Evolutionary conservation across 2,329 filamentous ascomycete species (phyloP).

Genomic region (Claviceps sp.): DNA sequence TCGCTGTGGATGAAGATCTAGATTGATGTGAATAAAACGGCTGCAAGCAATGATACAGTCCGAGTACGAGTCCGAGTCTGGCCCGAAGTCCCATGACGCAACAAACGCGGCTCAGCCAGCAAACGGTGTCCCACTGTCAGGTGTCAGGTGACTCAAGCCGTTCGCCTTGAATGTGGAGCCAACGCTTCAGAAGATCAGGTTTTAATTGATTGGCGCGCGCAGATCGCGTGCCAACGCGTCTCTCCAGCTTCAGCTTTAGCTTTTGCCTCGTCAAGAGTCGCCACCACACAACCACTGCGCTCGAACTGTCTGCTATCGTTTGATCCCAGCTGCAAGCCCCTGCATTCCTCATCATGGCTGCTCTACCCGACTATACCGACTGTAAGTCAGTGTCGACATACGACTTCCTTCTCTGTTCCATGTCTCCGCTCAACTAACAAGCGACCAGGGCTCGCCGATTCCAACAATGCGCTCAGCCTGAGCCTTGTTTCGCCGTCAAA

Average conservation of each 20-base stretch:
- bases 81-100: slow-evolving; percentile 5
- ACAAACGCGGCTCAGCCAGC: not conserved
- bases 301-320: not conserved
- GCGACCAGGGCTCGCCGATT: slow-evolving; percentile 39
- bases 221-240: slow-evolving; percentile 9
- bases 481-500: slow-evolving; percentile 40
- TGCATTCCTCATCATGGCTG: slow-evolving; percentile 13
- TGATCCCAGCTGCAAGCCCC: not conserved
- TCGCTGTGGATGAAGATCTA: not conserved
- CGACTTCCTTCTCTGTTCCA: not conserved
- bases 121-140: not conserved
- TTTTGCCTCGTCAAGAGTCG: not conserved
- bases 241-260: not conserved
- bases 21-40: not conserved
- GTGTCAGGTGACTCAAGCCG: not conserved
- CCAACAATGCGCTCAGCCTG: slow-evolving; percentile 50
- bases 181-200: slow-evolving; percentile 4
- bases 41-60: no score
- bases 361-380: slow-evolving; percentile 18
- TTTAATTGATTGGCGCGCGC: slow-evolving; percentile 15
- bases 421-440: not conserved
- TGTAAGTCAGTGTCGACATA: slow-evolving; percentile 14
- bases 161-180: slow-evolving; percentile 8
- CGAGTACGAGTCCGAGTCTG: no score
- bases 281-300: no score